Conservation (phyloP, 78 protist species). For the Cavenderia fasciculata region DNA sequence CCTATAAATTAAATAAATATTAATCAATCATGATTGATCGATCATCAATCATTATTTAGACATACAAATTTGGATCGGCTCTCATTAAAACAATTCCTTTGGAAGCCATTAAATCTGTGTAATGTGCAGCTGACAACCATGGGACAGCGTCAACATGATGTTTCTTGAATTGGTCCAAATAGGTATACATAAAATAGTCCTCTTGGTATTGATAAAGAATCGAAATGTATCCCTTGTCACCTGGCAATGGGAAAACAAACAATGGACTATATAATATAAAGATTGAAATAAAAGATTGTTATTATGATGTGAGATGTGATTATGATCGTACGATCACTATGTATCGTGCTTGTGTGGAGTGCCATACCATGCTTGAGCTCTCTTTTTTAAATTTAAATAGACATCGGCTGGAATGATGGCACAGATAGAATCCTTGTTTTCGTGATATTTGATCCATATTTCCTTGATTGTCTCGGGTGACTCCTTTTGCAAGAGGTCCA, state of each 20-base stretch:
- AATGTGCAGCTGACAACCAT: conserved; percentile 60
- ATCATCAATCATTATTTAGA: too few species aligned
- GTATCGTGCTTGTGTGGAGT: background rate
- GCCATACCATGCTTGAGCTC: conserved; percentile 43
- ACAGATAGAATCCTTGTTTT: conserved; percentile 50
- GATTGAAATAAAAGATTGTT: background rate
- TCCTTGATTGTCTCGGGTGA: conserved; percentile 30
- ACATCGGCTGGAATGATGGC: conserved; percentile 60
- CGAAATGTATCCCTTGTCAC: conserved; percentile 72
- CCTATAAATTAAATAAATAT: background rate
- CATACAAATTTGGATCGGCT: conserved; percentile 77
- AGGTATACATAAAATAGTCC: conserved; percentile 61
- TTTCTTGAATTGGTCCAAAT: conserved; percentile 63
- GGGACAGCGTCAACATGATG: conserved; percentile 65
- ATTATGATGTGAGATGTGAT: background rate
- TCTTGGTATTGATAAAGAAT: conserved; percentile 69
- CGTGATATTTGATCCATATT: conserved; percentile 58
- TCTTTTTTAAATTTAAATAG: conserved; percentile 28
- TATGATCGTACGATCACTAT: background rate
- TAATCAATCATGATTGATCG: background rate
- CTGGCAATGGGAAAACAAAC: conserved; percentile 70
- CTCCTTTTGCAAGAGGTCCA: conserved; percentile 22
- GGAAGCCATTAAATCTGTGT: conserved; percentile 49
- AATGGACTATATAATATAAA: conserved; percentile 20
- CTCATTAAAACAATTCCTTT: conserved; percentile 72